phyloP scores from a whole-genome alignment of 495 filamentous ascomycete species.

The Chaetomium fimeti region DNA sequence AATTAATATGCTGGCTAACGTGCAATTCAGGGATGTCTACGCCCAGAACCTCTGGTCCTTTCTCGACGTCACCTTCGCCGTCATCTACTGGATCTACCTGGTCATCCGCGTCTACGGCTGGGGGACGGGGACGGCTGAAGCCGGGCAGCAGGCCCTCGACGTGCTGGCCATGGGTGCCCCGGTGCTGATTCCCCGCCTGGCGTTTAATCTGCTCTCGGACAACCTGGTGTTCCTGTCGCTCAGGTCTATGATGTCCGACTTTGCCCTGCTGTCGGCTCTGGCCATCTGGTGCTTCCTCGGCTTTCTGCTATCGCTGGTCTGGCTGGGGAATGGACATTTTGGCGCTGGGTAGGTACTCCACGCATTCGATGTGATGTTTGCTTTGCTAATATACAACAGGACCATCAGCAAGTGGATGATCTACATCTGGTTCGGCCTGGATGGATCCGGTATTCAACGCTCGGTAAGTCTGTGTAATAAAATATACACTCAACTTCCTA shows the following conservation, averaged over 20 bases:
- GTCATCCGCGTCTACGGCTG: slow-evolving; percentile 59
- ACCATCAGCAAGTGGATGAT: slow-evolving; percentile 78
- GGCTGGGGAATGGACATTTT: slow-evolving; percentile 57
- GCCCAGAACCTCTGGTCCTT: slow-evolving; percentile 79
- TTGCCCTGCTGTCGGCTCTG: slow-evolving; percentile 61
- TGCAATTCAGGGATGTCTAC: slow-evolving; percentile 61
- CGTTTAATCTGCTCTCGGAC: slow-evolving; percentile 71
- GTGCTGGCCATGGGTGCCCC: slow-evolving; percentile 68
- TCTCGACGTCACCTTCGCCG: slow-evolving; percentile 65
- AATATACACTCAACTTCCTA: background rate
- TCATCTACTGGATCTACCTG: slow-evolving; percentile 61
- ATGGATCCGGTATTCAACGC: slow-evolving; percentile 66
- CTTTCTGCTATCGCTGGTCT: slow-evolving; percentile 67
- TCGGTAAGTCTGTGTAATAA: slow-evolving; percentile 43
- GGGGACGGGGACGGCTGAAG: slow-evolving; percentile 33
- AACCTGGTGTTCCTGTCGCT: slow-evolving; percentile 71
- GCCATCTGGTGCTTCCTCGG: slow-evolving; percentile 71
- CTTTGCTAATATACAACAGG: slow-evolving; percentile 34
- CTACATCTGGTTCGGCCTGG: slow-evolving; percentile 77
- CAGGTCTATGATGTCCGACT: slow-evolving; percentile 72
- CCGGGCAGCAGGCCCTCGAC: slow-evolving; percentile 59
- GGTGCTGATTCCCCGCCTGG: slow-evolving; percentile 67
- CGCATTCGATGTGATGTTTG: background rate
- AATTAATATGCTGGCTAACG: slow-evolving; percentile 9
- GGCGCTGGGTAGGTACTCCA: slow-evolving; percentile 38